Conservation (phyloP, 1,139 yeast genomes). For the Nadsonia starkeyi-henricii region DNA sequence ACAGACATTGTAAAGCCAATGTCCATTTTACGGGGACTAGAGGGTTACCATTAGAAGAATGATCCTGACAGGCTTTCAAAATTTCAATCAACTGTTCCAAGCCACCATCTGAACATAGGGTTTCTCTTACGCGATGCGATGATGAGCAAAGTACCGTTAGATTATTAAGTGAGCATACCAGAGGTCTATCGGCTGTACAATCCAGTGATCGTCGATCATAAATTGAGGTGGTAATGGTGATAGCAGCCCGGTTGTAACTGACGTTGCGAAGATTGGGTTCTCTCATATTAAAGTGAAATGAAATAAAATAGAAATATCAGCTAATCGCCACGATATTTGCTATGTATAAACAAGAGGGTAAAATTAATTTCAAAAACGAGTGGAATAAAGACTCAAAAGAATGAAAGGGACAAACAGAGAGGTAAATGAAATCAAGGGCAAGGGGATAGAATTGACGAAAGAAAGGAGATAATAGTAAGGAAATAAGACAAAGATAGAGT, state of each 20-base stretch:
- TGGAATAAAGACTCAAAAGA: constrained; percentile 3
- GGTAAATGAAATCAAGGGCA: not conserved
- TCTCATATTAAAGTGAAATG: constrained; percentile 47
- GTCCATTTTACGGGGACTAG: constrained; percentile 95
- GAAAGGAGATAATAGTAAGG: not conserved
- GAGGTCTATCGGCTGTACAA: constrained; percentile 77
- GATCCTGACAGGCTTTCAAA: constrained; percentile 55
- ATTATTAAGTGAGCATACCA: constrained; percentile 83
- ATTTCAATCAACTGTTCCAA: constrained; percentile 77
- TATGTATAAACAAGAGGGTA: constrained; percentile 3
- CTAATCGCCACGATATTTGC: too few species aligned
- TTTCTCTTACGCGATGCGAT: constrained; percentile 80
- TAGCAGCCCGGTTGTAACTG: constrained; percentile 72
- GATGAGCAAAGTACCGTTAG: constrained; percentile 77
- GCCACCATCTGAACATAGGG: constrained; percentile 82
- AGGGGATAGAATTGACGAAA: not conserved
- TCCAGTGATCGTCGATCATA: constrained; percentile 90
- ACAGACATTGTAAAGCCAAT: constrained; percentile 80
- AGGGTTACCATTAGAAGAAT: constrained; percentile 15
- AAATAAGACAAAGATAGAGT: not conserved
- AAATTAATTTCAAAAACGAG: constrained; percentile 4
- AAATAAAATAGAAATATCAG: too few species aligned
- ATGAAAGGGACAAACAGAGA: not conserved
- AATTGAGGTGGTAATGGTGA: constrained; percentile 72
- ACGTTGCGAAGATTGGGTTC: constrained; percentile 78